Evolutionary conservation across 208 protist species (phyloP).

Genomic region (Trypanosoma brucei): DNA sequence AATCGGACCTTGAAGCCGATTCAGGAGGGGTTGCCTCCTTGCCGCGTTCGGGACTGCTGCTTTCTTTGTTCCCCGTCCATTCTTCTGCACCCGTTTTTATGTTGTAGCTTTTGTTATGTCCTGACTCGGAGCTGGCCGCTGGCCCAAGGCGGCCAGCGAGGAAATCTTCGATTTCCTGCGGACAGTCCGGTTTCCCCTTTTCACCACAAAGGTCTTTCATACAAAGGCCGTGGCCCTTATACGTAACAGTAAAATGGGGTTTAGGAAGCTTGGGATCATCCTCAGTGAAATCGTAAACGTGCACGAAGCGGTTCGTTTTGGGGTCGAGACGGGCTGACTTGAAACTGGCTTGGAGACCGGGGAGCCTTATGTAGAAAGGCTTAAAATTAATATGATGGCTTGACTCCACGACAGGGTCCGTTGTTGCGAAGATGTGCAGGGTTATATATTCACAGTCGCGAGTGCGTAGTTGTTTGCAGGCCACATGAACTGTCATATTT

Average conservation of each 20-base stretch:
- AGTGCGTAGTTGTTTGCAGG: slow-evolving; percentile 91
- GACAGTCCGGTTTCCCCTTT: slow-evolving; percentile 65
- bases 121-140: slow-evolving; percentile 79
- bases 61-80: slow-evolving; percentile 28
- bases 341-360: slow-evolving; percentile 52
- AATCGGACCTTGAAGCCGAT: background rate
- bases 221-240: slow-evolving; percentile 57
- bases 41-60: background rate
- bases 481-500: slow-evolving; percentile 86
- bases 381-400: slow-evolving; percentile 82
- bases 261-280: slow-evolving; percentile 47
- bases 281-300: slow-evolving; percentile 91
- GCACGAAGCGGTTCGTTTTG: slow-evolving; percentile 78
- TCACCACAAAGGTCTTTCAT: slow-evolving; percentile 68
- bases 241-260: slow-evolving; percentile 75
- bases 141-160: slow-evolving; percentile 60
- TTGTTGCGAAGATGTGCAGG: slow-evolving; percentile 84
- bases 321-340: slow-evolving; percentile 58
- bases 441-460: slow-evolving; percentile 84
- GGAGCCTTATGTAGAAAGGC: slow-evolving; percentile 78
- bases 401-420: slow-evolving; percentile 89
- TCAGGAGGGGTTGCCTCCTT: slow-evolving; percentile 3
- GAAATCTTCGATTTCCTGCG: slow-evolving; percentile 73
- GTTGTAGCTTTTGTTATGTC: slow-evolving; percentile 83
- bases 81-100: slow-evolving; percentile 71